phyloP scores from a whole-genome alignment of 805 yeast genomes.

The Candida succiphila region DNA sequence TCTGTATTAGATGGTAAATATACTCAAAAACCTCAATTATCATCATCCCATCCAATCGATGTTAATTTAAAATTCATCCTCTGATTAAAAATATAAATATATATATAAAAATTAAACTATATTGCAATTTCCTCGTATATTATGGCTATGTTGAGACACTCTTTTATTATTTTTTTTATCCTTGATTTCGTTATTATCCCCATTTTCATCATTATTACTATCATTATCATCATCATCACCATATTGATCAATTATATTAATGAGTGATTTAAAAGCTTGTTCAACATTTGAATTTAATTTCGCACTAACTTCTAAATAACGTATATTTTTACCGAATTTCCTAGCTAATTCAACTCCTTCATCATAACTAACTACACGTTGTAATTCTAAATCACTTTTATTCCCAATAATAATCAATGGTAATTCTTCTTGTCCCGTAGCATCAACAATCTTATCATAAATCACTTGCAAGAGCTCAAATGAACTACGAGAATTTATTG shows the following conservation, averaged over 20 bases:
- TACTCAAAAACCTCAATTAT: constrained; percentile 64
- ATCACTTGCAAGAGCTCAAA: constrained; percentile 70
- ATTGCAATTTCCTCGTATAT: background rate
- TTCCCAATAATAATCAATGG: constrained; percentile 42
- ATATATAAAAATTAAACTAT: background rate
- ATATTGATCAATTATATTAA: constrained; percentile 44
- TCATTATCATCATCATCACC: background rate
- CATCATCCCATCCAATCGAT: constrained; percentile 57
- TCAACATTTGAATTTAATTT: constrained; percentile 50
- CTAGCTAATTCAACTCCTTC: constrained; percentile 40
- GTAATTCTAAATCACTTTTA: constrained; percentile 45
- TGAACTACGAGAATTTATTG: constrained; percentile 68
- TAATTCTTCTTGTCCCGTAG: constrained; percentile 37
- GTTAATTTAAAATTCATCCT: constrained; percentile 2
- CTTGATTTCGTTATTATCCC: background rate
- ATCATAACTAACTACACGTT: constrained; percentile 42
- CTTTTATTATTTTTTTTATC: background rate
- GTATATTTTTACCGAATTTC: constrained; percentile 30
- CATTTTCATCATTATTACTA: background rate
- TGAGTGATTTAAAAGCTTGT: constrained; percentile 48
- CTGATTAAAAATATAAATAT: background rate
- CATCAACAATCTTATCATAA: constrained; percentile 75
- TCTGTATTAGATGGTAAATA: constrained; percentile 43
- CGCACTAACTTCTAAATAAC: constrained; percentile 68
- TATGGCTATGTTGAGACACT: background rate